Percentiles rank a stretch among this genome's conserved stretches.
phyloP scores from a whole-genome alignment of 345 rosid genomes.

The Sapria himalayana region DNA sequence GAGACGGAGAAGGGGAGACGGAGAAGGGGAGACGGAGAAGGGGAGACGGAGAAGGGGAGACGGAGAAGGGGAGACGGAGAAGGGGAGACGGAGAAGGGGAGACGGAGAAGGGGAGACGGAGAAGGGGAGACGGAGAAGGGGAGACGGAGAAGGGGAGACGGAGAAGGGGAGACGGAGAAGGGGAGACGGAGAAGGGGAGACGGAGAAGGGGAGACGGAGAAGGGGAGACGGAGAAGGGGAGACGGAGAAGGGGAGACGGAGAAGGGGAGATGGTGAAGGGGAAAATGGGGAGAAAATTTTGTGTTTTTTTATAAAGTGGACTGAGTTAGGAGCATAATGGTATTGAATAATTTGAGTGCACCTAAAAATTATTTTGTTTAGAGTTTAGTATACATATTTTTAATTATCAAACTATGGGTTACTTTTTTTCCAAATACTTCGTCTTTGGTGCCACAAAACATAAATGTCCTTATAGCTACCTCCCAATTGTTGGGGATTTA shows the following conservation, averaged over 20 bases:
- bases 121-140: not conserved
- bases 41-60: too few relatives aligned
- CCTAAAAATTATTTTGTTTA: not conserved
- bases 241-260: not conserved
- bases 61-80: too few relatives aligned
- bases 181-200: not conserved
- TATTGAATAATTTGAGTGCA: not conserved
- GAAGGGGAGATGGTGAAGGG: not conserved
- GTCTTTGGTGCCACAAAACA: too few relatives aligned
- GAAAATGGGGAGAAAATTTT: not conserved
- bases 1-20: too few relatives aligned
- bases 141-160: not conserved
- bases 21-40: too few relatives aligned
- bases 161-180: not conserved
- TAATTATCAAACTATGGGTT: not conserved
- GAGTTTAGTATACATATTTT: too few relatives aligned
- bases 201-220: not conserved
- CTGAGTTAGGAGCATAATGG: not conserved
- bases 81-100: too few relatives aligned
- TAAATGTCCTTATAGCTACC: too few relatives aligned
- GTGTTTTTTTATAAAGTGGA: not conserved
- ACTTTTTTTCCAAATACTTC: not conserved
- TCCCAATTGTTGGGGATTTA: too few relatives aligned
- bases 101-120: too few relatives aligned
- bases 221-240: not conserved